Evolutionary conservation across 2,329 filamentous ascomycete species (phyloP).

Genomic region (Pyrenophora graminea): DNA sequence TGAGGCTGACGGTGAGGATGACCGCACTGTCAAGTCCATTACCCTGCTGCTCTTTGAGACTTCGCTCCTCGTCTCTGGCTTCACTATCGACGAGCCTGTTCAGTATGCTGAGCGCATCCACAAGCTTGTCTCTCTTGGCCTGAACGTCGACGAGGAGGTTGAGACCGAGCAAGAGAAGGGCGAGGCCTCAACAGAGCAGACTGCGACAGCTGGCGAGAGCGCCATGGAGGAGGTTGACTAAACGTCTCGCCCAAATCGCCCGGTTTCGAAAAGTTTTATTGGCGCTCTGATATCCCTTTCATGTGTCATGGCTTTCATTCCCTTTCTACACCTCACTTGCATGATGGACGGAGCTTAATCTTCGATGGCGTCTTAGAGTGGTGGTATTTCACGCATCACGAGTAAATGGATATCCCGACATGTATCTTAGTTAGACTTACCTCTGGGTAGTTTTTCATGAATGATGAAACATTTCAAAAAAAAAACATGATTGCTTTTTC

Average conservation of each 20-base stretch:
- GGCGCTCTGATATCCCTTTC: slow-evolving; percentile 47
- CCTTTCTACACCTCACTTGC: slow-evolving; percentile 39
- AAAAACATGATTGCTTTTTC: slow-evolving; percentile 13
- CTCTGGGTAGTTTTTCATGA: slow-evolving; percentile 35
- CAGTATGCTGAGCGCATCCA: slow-evolving; percentile 98
- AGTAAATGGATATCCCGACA: slow-evolving; percentile 43
- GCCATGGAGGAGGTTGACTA: slow-evolving; percentile 99
- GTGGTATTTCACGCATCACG: slow-evolving; percentile 38
- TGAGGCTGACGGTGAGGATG: slow-evolving; percentile 94
- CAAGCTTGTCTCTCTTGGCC: slow-evolving; percentile 96
- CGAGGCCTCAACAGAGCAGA: slow-evolving; percentile 57
- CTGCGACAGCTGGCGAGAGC: slow-evolving; percentile 76
- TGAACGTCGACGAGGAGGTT: slow-evolving; percentile 95
- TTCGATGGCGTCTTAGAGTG: slow-evolving; percentile 43
- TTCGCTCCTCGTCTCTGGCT: slow-evolving; percentile 95
- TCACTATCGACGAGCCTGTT: slow-evolving; percentile 99
- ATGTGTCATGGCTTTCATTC: slow-evolving; percentile 46
- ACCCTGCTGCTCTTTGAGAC: slow-evolving; percentile 99
- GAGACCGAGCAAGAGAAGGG: slow-evolving; percentile 68
- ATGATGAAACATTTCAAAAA: slow-evolving; percentile 36
- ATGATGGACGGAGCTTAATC: slow-evolving; percentile 36
- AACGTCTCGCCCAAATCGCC: slow-evolving; percentile 30
- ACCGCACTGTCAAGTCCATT: slow-evolving; percentile 99
- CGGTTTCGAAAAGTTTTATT: slow-evolving; percentile 44
- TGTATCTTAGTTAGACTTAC: slow-evolving; percentile 42